Evolutionary conservation across 1,139 yeast genomes (phyloP), one percentile per base, ranked within the genome.

Genomic region (Saccharomyces uvarum): DNA sequence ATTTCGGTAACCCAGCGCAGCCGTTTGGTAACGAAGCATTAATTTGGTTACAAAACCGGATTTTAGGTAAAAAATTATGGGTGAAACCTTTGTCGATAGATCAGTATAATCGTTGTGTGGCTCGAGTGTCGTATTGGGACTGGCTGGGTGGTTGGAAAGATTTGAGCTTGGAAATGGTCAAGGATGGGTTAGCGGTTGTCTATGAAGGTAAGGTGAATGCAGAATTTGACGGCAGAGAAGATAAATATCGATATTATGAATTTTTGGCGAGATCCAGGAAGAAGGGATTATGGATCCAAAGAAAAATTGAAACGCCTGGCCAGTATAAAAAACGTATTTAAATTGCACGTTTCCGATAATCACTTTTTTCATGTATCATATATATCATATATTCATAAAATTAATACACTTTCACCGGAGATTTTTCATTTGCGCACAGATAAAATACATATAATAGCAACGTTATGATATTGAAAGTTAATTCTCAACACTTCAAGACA

Each of bases 1-100:
- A 93, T 74, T 93, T 89, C 72, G 99, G 99, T 1, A 87, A 87
- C 59, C 91, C 96, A 0, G 87, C 96, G 0, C 99, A 93, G 67
- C 95, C 95, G 0, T 86, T 73, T 66, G 82, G 96, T 32, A 88
- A 84, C 51, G 98, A 93, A 59, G 95, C 97, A 0, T 71, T 91
- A 56, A 65, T 66, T 3, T 93, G 97, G 97, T 75, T 93, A 38
- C 74, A 84, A 48, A 63, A 72, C 16, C 86, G 81, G 62, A 66
- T 91, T 0, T 66, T 84, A 52, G 93, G 95, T 1, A 76, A 80
- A 50, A 75, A 78, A 55, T 85, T 91, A 8, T 80, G 86, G 56
- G 79, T 93, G 4, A 82, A 86, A 53, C 97, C 98, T 0, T 77
- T 87, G 52, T 77, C 86, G 48, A 73, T 87, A 2, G 99, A 93